phyloP scores from a whole-genome alignment of 1,284 basidiomycete genomes.

The Microbotryum saponariae region DNA sequence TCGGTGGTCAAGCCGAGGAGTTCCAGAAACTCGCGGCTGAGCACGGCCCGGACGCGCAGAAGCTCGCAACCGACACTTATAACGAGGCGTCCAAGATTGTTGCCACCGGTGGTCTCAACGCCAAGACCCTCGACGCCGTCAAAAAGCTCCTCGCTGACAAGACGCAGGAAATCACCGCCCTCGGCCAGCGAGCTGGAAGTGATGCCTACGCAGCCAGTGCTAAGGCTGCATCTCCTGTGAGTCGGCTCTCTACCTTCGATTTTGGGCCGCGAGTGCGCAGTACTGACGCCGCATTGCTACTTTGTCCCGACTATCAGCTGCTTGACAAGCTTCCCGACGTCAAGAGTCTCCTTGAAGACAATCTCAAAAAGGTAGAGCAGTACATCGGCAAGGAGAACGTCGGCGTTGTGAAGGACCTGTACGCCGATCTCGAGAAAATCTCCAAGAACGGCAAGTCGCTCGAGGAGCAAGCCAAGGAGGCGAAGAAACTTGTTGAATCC shows the following conservation, averaged over 20 bases:
- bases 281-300: neutral
- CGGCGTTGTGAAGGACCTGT: constrained; percentile 33
- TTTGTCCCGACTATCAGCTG: neutral
- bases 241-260: neutral
- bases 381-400: constrained; percentile 33
- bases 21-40: constrained; percentile 32
- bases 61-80: constrained; percentile 30
- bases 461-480: constrained; percentile 45
- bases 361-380: constrained; percentile 15
- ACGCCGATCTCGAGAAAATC: constrained; percentile 32
- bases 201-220: constrained; percentile 32
- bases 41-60: constrained; percentile 35
- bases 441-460: constrained; percentile 42
- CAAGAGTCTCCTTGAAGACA: constrained; percentile 30
- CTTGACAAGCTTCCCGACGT: constrained; percentile 36
- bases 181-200: constrained; percentile 30
- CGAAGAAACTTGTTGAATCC: constrained; percentile 44
- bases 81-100: constrained; percentile 25
- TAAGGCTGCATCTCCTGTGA: constrained; percentile 26
- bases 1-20: constrained; percentile 30
- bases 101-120: constrained; percentile 32
- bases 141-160: constrained; percentile 31
- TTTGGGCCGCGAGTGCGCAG: neutral
- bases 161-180: constrained; percentile 25
- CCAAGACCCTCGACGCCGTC: constrained; percentile 30